phyloP scores from a whole-genome alignment of 148 eudicot genomes.

The Oxyria digyna region DNA sequence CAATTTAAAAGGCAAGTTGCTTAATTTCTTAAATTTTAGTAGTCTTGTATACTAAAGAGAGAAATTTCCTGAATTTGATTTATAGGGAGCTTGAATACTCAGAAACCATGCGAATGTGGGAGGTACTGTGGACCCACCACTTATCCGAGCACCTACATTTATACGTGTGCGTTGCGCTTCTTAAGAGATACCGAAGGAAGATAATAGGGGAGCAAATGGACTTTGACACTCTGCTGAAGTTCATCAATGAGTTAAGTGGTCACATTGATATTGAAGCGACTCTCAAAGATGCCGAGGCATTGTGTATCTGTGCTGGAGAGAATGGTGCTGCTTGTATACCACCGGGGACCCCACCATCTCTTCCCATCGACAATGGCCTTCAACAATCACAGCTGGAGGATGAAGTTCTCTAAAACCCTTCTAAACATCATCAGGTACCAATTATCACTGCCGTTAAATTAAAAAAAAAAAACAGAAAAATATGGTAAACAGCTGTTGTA shows the following conservation, averaged over 20 bases:
- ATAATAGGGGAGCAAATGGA: constrained; percentile 94
- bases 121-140: constrained; percentile 80
- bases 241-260: constrained; percentile 81
- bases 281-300: constrained; percentile 74
- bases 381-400: constrained; percentile 63
- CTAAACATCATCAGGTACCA: neutral
- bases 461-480: neutral
- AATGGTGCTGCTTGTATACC: constrained; percentile 86
- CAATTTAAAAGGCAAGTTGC: constrained; percentile 78
- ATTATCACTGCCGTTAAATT: neutral
- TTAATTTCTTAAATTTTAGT: neutral
- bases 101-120: constrained; percentile 73
- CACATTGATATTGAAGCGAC: constrained; percentile 58
- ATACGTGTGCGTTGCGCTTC: constrained; percentile 70
- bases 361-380: constrained; percentile 42
- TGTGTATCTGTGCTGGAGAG: constrained; percentile 92
- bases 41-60: no score
- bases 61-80: neutral
- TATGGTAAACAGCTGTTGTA: neutral
- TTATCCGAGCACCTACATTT: constrained; percentile 81
- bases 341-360: constrained; percentile 90
- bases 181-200: constrained; percentile 59
- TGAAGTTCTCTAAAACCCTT: constrained; percentile 37
- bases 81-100: constrained; percentile 75
- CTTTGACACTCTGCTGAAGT: constrained; percentile 83